phyloP scores from a whole-genome alignment of 768 basidiomycete genomes.

The Lenzites betulinus region DNA sequence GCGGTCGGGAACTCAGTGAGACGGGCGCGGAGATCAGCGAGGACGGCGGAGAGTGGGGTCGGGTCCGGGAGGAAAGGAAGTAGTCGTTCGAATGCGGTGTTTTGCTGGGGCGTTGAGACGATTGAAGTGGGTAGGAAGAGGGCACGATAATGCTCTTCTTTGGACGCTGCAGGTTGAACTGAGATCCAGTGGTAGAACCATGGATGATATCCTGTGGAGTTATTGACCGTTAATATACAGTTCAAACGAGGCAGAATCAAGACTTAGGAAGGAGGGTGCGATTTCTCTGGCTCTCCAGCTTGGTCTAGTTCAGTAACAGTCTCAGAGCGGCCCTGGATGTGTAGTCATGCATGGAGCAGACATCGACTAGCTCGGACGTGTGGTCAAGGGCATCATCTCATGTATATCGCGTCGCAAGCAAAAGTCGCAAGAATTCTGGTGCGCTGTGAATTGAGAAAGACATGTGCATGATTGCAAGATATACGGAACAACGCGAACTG shows the following conservation, averaged over 20 bases:
- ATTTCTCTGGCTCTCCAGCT: no score
- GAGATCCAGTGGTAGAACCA: constrained; percentile 90
- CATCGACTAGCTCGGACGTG: no score
- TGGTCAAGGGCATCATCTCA: no score
- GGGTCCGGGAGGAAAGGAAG: constrained; percentile 76
- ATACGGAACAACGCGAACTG: no score
- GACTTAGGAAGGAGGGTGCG: constrained; percentile 4
- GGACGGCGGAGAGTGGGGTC: constrained; percentile 54
- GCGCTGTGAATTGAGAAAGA: no score
- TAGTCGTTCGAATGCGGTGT: constrained; percentile 54
- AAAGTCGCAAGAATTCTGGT: no score
- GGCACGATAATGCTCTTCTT: constrained; percentile 71
- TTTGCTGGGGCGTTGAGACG: constrained; percentile 25
- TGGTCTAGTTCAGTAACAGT: background rate
- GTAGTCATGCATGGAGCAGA: no score
- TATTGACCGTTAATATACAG: constrained; percentile 8
- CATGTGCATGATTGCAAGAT: no score
- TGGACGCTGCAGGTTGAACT: constrained; percentile 43
- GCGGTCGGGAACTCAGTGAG: constrained; percentile 64
- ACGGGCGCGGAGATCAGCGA: constrained; percentile 60
- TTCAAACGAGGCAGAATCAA: background rate
- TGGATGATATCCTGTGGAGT: constrained; percentile 80
- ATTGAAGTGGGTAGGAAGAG: constrained; percentile 56
- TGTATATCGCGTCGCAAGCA: no score
- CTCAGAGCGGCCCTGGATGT: no score